Conservation (phyloP, 495 filamentous ascomycete species). For the Tuber umbilicatum region DNA sequence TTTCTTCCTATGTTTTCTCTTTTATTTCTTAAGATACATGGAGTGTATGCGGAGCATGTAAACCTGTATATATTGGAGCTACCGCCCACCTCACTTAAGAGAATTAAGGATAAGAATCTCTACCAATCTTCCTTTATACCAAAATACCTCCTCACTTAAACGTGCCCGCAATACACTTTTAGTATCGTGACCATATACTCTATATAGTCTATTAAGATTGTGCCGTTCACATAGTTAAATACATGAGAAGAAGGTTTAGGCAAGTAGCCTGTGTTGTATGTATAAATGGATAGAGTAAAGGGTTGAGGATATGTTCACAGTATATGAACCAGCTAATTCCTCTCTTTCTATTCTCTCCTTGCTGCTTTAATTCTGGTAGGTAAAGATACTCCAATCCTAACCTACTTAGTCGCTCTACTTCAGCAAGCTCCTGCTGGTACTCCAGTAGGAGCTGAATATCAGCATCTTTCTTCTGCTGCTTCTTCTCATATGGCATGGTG, state of each 20-base stretch:
- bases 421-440: background rate
- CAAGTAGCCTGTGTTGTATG: background rate
- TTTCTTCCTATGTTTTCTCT: no score
- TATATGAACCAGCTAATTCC: background rate
- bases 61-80: no score
- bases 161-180: no score
- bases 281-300: background rate
- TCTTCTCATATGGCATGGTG: background rate
- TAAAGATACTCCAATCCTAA: background rate
- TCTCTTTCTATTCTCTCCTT: background rate
- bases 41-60: no score
- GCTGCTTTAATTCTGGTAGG: background rate
- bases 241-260: background rate
- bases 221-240: no score
- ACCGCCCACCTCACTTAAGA: no score
- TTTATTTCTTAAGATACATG: no score
- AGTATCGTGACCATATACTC: no score
- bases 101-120: no score
- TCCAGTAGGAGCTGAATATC: background rate
- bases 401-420: background rate
- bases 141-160: no score
- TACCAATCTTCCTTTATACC: no score
- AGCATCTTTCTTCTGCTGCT: background rate
- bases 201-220: no score
- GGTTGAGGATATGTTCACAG: background rate